A percentile compares a stretch with the other conserved stretches of the same genome.
These are phyloP conservation scores for Cercospora citrullina DNA, from an alignment of 2,329 filamentous ascomycete species.

Conservation along the genomic window DNA sequence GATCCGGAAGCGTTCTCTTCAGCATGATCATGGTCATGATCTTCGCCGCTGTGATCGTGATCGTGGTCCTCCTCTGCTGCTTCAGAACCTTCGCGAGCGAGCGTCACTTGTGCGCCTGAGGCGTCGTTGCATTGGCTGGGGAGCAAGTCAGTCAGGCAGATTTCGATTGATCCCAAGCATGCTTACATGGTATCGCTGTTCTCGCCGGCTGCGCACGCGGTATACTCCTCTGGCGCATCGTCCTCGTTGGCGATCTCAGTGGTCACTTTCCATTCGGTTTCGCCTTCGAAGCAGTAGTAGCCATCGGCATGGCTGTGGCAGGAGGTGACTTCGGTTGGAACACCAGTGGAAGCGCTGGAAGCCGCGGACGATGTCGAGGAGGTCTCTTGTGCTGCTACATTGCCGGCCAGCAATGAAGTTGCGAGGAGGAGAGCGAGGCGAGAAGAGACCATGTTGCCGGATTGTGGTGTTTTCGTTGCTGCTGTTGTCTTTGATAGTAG, in stretches of 20 bases:
- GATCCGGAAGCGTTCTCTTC: neutral
- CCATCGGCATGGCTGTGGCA: slow-evolving; percentile 12
- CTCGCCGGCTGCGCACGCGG: neutral
- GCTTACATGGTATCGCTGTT: slow-evolving; percentile 2
- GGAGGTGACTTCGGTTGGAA: slow-evolving; percentile 5
- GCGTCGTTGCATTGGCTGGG: slow-evolving; percentile 9
- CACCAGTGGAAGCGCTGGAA: neutral
- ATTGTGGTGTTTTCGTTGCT: neutral
- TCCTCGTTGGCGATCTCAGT: slow-evolving; percentile 1
- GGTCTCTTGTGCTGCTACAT: neutral
- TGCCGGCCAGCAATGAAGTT: neutral
- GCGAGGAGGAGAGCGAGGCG: neutral
- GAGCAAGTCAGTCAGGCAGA: neutral
- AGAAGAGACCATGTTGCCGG: neutral
- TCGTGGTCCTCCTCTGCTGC: slow-evolving; percentile 7
- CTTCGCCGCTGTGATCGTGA: neutral
- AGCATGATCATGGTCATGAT: neutral
- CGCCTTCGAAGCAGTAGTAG: slow-evolving; percentile 13
- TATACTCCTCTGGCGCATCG: slow-evolving; percentile 3
- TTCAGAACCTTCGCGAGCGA: slow-evolving; percentile 5
- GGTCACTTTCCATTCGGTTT: slow-evolving; percentile 11
- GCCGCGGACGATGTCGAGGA: neutral
- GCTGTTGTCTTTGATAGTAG: neutral
- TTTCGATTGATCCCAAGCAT: too few species aligned
- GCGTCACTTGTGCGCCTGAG: slow-evolving; percentile 4